Evolutionary conservation across 306 rosid genomes (phyloP).

Genomic region (Arachis stenosperma): DNA sequence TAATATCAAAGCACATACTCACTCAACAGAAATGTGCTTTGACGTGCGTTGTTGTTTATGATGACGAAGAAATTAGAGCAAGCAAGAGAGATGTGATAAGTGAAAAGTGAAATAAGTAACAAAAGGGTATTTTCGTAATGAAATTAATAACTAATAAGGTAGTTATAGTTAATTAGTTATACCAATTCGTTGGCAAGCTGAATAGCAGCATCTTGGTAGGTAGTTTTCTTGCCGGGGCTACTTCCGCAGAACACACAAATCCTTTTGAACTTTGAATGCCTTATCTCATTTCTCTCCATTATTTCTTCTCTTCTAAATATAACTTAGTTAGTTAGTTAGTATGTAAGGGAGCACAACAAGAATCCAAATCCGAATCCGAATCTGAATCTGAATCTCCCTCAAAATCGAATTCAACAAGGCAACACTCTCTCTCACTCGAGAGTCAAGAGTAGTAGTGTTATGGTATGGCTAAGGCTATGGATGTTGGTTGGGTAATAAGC

Average conservation of each 20-base stretch:
- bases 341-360: too few relatives aligned
- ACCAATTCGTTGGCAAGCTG: slow-evolving; percentile 97
- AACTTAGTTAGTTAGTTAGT: background rate
- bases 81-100: too few relatives aligned
- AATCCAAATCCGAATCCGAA: too few relatives aligned
- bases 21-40: too few relatives aligned
- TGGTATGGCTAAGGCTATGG: too few relatives aligned
- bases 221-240: slow-evolving; percentile 94
- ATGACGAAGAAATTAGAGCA: background rate
- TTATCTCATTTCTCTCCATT: slow-evolving; percentile 69
- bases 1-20: too few relatives aligned
- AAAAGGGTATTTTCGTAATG: background rate
- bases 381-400: slow-evolving; percentile 39
- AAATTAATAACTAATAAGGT: background rate
- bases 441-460: too few relatives aligned
- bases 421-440: too few relatives aligned
- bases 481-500: too few relatives aligned
- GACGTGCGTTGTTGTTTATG: background rate
- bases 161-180: too few relatives aligned
- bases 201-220: slow-evolving; percentile 95
- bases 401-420: background rate
- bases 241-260: slow-evolving; percentile 99
- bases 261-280: slow-evolving; percentile 78
- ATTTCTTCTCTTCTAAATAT: slow-evolving; percentile 27
- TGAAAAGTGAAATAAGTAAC: too few relatives aligned